A percentile compares a stretch with the other conserved stretches of the same genome.
phyloP scores from a whole-genome alignment of 495 filamentous ascomycete genomes.

The Opeltia flavorubescens region DNA sequence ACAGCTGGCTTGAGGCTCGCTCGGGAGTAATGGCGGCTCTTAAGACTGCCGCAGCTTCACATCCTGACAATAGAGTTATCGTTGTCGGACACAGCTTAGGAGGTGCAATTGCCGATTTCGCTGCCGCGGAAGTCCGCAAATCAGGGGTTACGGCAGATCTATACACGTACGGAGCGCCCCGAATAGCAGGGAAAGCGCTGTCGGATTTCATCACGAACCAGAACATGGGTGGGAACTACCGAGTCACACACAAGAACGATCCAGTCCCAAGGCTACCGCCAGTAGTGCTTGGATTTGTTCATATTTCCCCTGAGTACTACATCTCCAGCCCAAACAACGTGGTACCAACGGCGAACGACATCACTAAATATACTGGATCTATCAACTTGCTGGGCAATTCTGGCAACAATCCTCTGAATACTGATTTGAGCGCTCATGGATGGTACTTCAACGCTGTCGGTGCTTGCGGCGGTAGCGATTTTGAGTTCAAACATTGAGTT shows the following conservation, averaged over 20 bases:
- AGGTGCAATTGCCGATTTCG: constrained; percentile 48
- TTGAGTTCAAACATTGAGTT: constrained; percentile 5
- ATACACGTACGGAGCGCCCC: constrained; percentile 57
- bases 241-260: constrained; percentile 55
- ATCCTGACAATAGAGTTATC: constrained; percentile 40
- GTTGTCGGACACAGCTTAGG: constrained; percentile 59
- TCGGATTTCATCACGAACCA: constrained; percentile 40
- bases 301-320: constrained; percentile 58
- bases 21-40: constrained; percentile 28
- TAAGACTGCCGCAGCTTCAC: constrained; percentile 15
- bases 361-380: constrained; percentile 24
- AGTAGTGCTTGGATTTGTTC: constrained; percentile 36
- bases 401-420: constrained; percentile 19
- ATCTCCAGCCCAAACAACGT: constrained; percentile 28
- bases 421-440: constrained; percentile 23
- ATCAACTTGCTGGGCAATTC: constrained; percentile 27
- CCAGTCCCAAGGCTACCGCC: constrained; percentile 52
- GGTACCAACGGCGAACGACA: constrained; percentile 27
- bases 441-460: constrained; percentile 29
- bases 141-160: constrained; percentile 28
- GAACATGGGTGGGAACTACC: constrained; percentile 33
- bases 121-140: constrained; percentile 41
- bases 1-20: constrained; percentile 34
- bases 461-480: constrained; percentile 8
- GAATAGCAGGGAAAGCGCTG: constrained; percentile 45